Evolutionary conservation across 1,139 yeast genomes (phyloP), one percentile per base, ranked within the genome.

Genomic region (Zygosaccharomyces sapae): DNA sequence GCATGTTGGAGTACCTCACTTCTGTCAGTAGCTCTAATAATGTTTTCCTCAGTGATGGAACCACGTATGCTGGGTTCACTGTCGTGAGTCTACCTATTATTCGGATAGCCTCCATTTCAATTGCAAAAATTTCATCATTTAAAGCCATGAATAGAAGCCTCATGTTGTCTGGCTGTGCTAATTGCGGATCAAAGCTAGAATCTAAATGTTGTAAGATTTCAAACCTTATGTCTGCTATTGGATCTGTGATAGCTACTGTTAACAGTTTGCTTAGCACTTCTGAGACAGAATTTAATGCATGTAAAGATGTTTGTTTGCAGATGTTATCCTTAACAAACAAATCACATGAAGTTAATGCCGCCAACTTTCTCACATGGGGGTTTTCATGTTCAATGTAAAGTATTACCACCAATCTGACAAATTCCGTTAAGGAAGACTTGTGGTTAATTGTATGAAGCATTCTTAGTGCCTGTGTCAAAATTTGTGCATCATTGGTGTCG

Each of bases 31-130:
- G 72, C 65, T 92, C 97, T 44, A 94, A 81, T 52, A 94, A 70
- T 0, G 94, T 81, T 61, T 88, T 90, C 56, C 98, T 73, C 48
- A 94, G 72, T 1, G 95, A 86, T 0, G 99, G 98, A 25, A 90
- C 92, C 53, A 92, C 88, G 65, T 88, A 90, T 0, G 98, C 97
- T 0, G 99, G 97, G 59, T 94, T 94, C 34, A 88, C 83, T 3
- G 80, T 71, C 0, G 96, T 84, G 18, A 94, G 69, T 48, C 97
- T 76, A 1, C 98, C 97, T 49, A 92, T 79, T 5, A 90, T 76
- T 41, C 76, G 75, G 38, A 90, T 79, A 0, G 96, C 85, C n/a
- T 80, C 85, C 58, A 85, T 81, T 44, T 96, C 77, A 20, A 92
- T 86, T 9, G 79, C 80, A 63, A 92, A 94, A 1, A 79, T 80